phyloP scores from a whole-genome alignment of 1,139 yeast species.

The Yamadazyma songkhlaensis region DNA sequence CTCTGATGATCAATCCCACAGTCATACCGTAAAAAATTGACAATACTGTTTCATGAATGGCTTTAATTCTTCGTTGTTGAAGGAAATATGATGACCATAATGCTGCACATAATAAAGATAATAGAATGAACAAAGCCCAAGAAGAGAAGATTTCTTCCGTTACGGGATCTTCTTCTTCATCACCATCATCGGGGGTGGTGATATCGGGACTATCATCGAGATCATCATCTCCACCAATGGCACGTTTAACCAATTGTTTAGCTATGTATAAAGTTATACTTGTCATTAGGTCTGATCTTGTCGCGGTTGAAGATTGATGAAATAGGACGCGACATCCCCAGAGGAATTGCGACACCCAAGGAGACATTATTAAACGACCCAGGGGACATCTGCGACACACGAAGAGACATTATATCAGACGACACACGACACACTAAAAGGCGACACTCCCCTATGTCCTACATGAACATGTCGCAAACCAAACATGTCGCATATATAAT shows the following conservation, averaged over 20 bases:
- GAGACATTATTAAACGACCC: too few species aligned
- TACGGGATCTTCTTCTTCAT: slow-evolving; percentile 78
- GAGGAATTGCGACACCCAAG: too few species aligned
- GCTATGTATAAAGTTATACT: slow-evolving; percentile 27
- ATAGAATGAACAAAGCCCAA: slow-evolving; percentile 91
- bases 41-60: slow-evolving; percentile 93
- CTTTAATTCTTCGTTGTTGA: slow-evolving; percentile 88
- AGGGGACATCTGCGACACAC: too few species aligned
- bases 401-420: too few species aligned
- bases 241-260: slow-evolving; percentile 28
- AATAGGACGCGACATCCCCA: too few species aligned
- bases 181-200: slow-evolving; percentile 57
- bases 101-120: slow-evolving; percentile 79
- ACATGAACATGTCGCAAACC: too few species aligned
- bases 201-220: slow-evolving; percentile 48
- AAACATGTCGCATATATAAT: too few species aligned
- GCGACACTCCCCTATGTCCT: too few species aligned
- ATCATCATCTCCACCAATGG: slow-evolving; percentile 17
- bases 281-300: slow-evolving; percentile 17
- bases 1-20: slow-evolving; percentile 85
- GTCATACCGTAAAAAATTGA: slow-evolving; percentile 97
- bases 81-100: slow-evolving; percentile 93
- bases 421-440: too few species aligned
- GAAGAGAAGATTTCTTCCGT: slow-evolving; percentile 94
- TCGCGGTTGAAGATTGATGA: neutral